phyloP scores from a whole-genome alignment of 2,329 filamentous ascomycete species.

The Mariannaea elegans region DNA sequence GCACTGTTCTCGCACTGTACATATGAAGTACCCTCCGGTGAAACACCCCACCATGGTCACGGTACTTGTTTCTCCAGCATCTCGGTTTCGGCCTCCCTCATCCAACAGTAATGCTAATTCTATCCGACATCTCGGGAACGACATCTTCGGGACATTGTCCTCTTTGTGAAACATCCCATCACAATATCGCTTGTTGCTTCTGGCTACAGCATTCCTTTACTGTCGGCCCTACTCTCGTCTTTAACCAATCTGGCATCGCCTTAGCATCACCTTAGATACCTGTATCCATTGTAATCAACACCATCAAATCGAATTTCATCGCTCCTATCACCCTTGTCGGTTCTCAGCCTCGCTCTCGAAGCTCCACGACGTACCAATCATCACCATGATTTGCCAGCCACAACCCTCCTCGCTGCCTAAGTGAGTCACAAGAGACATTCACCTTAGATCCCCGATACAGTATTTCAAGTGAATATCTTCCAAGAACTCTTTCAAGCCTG shows the following conservation, averaged over 20 bases:
- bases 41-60: slow-evolving; percentile 27
- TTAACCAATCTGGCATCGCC: neutral
- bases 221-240: neutral
- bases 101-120: slow-evolving; percentile 12
- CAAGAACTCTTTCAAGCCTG: neutral
- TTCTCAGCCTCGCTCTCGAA: neutral
- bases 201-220: neutral
- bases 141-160: slow-evolving; percentile 27
- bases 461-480: neutral
- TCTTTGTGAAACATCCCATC: neutral
- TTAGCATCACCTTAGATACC: neutral
- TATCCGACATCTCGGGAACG: slow-evolving; percentile 30
- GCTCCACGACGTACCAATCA: too few species aligned
- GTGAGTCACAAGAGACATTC: neutral
- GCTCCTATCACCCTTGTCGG: neutral
- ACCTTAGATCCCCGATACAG: too few species aligned
- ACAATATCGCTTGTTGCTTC: neutral
- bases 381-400: neutral
- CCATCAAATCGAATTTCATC: neutral
- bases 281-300: neutral
- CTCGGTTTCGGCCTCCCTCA: slow-evolving; percentile 27
- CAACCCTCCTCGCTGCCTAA: neutral
- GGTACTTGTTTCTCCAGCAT: slow-evolving; percentile 35
- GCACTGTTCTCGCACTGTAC: slow-evolving; percentile 33
- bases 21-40: slow-evolving; percentile 9